Conservation (phyloP, 2,329 filamentous ascomycete species). For the Paecilomyces formosus region DNA sequence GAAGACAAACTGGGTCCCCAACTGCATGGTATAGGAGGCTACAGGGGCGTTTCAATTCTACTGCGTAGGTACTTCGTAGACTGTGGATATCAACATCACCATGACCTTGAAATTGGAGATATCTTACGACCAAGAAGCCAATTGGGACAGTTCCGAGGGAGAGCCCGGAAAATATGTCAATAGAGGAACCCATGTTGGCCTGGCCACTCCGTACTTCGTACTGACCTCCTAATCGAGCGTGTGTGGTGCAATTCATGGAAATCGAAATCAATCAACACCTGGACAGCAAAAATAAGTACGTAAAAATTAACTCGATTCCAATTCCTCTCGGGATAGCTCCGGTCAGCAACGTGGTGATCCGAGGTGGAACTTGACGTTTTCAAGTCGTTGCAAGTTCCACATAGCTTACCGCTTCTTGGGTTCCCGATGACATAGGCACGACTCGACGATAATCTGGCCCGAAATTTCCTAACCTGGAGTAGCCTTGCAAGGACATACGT, state of each 20-base stretch:
- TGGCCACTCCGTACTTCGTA: too few species aligned
- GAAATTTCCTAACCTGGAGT: not conserved
- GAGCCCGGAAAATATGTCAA: not conserved
- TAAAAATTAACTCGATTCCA: not conserved
- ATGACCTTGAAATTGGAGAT: not conserved
- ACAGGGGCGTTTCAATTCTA: not conserved
- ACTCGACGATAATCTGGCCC: not conserved
- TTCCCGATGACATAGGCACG: not conserved
- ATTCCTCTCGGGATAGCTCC: not conserved
- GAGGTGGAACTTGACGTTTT: not conserved
- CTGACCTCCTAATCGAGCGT: not conserved
- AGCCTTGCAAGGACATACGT: not conserved
- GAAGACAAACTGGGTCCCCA: not conserved
- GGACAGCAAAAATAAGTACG: not conserved
- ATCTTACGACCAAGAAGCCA: not conserved
- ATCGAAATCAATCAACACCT: not conserved
- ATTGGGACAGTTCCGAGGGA: not conserved
- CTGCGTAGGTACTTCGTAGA: not conserved
- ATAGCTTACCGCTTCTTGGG: not conserved
- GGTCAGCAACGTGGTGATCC: not conserved
- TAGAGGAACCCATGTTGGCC: not conserved
- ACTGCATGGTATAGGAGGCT: not conserved
- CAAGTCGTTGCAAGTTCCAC: not conserved
- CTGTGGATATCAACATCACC: not conserved
- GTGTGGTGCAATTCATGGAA: not conserved